Percentiles rank a stretch among this genome's conserved stretches.
Evolutionary conservation across 2,329 filamentous ascomycete genomes (phyloP).

Genomic region (Fusarium sp.): DNA sequence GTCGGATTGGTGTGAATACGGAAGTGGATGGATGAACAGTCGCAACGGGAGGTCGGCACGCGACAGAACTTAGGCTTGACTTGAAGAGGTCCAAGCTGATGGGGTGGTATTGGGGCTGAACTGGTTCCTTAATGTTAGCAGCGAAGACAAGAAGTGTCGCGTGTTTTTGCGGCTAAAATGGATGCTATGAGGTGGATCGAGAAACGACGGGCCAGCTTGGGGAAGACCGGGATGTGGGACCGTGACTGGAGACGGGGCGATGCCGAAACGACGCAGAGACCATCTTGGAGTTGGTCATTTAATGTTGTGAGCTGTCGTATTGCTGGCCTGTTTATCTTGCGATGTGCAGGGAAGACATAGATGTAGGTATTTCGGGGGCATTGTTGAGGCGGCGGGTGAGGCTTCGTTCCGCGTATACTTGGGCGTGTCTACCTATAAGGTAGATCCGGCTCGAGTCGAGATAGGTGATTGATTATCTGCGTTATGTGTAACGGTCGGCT

Average conservation of each 20-base stretch:
- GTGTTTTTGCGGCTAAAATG: conserved; percentile 52
- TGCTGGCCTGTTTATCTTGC: conserved; percentile 17
- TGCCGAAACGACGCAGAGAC: conserved; percentile 40
- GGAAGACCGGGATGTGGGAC: conserved; percentile 49
- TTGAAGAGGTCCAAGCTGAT: conserved; percentile 35
- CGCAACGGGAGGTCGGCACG: conserved; percentile 27
- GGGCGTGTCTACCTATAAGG: conserved; percentile 1
- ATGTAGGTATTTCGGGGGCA: conserved; percentile 22
- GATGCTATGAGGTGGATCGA: conserved; percentile 45
- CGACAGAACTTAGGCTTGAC: conserved; percentile 9
- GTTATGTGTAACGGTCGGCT: conserved; percentile 32
- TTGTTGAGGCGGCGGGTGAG: conserved; percentile 23
- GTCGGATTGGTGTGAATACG: conserved; percentile 16
- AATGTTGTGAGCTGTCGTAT: conserved; percentile 32
- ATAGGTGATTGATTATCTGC: conserved; percentile 8
- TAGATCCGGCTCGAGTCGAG: conserved; percentile 5
- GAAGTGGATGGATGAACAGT: conserved; percentile 5
- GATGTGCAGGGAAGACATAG: conserved; percentile 16
- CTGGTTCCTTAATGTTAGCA: conserved; percentile 47
- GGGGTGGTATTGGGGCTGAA: conserved; percentile 27
- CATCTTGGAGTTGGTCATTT: conserved; percentile 33
- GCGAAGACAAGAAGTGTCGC: conserved; percentile 44
- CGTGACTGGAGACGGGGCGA: conserved; percentile 41
- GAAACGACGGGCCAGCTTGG: conserved; percentile 45
- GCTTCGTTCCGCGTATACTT: conserved; percentile 18